A percentile compares a stretch with the other conserved stretches of the same genome.
These are phyloP conservation scores for Neophaeococcomyces aloes DNA, from an alignment of 2,329 filamentous ascomycete species.

Conservation along the genomic window DNA sequence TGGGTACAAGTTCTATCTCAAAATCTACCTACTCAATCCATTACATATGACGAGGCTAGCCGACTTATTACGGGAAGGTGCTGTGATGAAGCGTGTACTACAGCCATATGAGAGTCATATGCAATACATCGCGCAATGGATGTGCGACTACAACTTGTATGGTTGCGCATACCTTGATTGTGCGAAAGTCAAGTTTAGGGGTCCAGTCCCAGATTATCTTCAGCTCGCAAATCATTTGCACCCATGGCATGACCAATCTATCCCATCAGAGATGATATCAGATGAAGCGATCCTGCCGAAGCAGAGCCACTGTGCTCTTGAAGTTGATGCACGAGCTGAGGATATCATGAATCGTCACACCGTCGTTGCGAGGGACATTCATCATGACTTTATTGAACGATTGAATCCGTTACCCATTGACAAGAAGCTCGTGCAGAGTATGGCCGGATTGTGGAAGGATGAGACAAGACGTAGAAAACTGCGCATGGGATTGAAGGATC, in stretches of 20 bases:
- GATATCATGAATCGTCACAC: conserved; percentile 73
- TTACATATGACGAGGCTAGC: conserved; percentile 74
- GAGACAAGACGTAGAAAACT: conserved; percentile 70
- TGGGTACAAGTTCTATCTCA: conserved; percentile 81
- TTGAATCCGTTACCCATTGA: conserved; percentile 52
- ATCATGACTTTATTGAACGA: conserved; percentile 77
- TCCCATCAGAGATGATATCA: conserved; percentile 49
- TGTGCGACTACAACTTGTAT: conserved; percentile 96
- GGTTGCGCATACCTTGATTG: conserved; percentile 81
- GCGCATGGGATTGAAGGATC: conserved; percentile 53
- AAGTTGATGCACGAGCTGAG: conserved; percentile 80
- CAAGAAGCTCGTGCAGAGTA: conserved; percentile 80
- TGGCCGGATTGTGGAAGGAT: conserved; percentile 87
- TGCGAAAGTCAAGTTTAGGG: conserved; percentile 59
- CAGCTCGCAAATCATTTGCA: conserved; percentile 52
- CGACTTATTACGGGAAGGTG: conserved; percentile 78
- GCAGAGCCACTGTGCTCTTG: conserved; percentile 76
- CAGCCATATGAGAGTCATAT: conserved; percentile 92
- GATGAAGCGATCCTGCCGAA: conserved; percentile 58
- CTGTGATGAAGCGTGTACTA: conserved; percentile 69
- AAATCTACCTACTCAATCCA: conserved; percentile 89
- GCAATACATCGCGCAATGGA: conserved; percentile 89
- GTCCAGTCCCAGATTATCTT: conserved; percentile 61
- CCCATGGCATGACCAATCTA: conserved; percentile 69
- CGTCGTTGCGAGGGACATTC: conserved; percentile 65